These are phyloP conservation scores for Leucocoprinus leucothites DNA, from an alignment of 768 basidiomycete species.

Conservation along the genomic window DNA sequence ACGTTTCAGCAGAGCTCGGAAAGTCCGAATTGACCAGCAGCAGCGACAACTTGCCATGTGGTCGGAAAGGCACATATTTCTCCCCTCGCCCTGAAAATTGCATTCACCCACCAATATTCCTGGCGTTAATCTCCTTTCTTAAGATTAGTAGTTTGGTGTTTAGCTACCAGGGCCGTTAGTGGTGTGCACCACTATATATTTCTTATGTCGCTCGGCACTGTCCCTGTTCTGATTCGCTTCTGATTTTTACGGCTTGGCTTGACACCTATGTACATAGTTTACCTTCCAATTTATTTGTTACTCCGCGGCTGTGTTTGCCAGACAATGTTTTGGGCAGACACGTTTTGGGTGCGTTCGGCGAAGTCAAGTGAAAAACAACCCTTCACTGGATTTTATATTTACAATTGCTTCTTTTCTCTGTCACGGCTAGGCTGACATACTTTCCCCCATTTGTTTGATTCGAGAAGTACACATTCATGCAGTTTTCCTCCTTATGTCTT, in stretches of 20 bases:
- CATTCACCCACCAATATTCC: not conserved
- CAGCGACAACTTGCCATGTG: not conserved
- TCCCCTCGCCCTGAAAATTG: slow-evolving; percentile 6
- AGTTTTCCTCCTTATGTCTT: not conserved
- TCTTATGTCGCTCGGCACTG: not conserved
- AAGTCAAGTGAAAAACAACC: not conserved
- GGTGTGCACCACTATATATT: not conserved
- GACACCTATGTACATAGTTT: no score
- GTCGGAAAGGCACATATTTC: not conserved
- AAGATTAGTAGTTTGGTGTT: slow-evolving; percentile 8
- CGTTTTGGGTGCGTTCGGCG: not conserved
- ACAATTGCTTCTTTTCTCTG: not conserved
- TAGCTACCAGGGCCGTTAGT: slow-evolving; percentile 4
- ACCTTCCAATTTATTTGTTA: not conserved
- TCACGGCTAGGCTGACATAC: not conserved
- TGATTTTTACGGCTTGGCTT: not conserved
- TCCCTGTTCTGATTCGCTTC: slow-evolving; percentile 11
- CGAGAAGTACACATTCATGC: not conserved
- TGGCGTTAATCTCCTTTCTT: not conserved
- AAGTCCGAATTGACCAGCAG: not conserved
- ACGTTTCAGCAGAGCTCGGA: not conserved
- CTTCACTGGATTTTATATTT: not conserved
- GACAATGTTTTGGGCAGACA: not conserved
- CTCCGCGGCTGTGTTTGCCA: not conserved
- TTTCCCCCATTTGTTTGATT: not conserved